phyloP scores from a whole-genome alignment of 257 asterid genomes.

The Solanum peruvianum region DNA sequence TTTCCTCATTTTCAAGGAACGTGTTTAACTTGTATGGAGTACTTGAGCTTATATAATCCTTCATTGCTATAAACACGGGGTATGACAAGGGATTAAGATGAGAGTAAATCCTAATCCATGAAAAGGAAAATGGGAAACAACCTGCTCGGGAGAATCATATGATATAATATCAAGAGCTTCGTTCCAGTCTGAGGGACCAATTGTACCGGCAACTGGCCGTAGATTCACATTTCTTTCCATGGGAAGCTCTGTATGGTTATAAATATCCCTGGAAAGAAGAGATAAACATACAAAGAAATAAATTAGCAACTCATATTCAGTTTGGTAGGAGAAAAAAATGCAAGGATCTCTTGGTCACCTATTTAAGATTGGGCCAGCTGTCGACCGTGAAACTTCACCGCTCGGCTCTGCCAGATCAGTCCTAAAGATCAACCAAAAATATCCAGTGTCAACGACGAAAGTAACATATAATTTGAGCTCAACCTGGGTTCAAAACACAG shows the following conservation, averaged over 20 bases:
- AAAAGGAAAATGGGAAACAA: conserved; percentile 10
- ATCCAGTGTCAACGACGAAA: conserved; percentile 1
- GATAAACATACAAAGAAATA: not conserved
- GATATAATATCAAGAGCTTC: conserved; percentile 82
- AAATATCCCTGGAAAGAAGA: conserved; percentile 50
- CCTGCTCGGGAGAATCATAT: conserved; percentile 95
- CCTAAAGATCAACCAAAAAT: conserved; percentile 26
- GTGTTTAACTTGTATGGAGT: not conserved
- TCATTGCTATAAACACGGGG: not conserved
- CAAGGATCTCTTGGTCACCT: conserved; percentile 31
- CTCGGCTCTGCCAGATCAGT: conserved; percentile 89
- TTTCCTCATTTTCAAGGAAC: not conserved
- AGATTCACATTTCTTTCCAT: conserved; percentile 50
- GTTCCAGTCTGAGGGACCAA: conserved; percentile 89
- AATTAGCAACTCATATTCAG: not conserved
- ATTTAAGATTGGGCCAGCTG: conserved; percentile 43
- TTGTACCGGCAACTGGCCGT: conserved; percentile 35
- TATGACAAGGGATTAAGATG: not conserved
- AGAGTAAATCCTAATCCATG: not conserved
- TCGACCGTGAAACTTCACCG: conserved; percentile 66
- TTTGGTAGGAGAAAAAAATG: not conserved
- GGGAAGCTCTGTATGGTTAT: conserved; percentile 52
- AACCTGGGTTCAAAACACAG: not conserved
- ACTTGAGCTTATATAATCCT: not conserved
- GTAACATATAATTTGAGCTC: not conserved